Conservation (phyloP, 768 basidiomycete genomes). For the Lactarius trivialis region DNA sequence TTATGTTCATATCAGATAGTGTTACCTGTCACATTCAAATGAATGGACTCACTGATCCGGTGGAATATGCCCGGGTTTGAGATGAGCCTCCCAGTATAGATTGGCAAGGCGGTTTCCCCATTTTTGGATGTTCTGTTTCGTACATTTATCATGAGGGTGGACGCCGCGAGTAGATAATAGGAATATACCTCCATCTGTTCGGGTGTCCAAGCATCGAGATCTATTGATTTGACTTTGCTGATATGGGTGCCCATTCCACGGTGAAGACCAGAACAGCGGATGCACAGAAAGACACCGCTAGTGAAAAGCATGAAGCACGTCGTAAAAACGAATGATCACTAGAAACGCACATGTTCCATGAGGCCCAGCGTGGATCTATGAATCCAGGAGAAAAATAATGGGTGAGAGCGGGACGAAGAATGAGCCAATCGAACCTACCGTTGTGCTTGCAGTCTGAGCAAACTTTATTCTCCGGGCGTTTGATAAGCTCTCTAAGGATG, state of each 20-base stretch:
- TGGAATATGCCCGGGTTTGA: constrained; percentile 85
- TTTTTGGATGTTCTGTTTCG: constrained; percentile 65
- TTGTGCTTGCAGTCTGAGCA: constrained; percentile 98
- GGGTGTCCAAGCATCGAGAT: constrained; percentile 95
- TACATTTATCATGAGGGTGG: neutral
- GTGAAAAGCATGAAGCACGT: constrained; percentile 3
- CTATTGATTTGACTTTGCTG: constrained; percentile 93
- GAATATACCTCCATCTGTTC: constrained; percentile 85
- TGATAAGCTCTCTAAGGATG: constrained; percentile 81
- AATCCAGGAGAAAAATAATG: neutral
- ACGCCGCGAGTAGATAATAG: neutral
- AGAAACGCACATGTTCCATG: constrained; percentile 79
- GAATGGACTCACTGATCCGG: constrained; percentile 78
- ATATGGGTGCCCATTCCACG: constrained; percentile 98
- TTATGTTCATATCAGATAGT: neutral
- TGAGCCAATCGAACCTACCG: constrained; percentile 43
- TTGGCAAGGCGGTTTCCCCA: constrained; percentile 96
- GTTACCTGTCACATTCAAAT: neutral
- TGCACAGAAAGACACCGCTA: constrained; percentile 91
- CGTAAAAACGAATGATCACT: neutral
- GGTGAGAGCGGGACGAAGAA: neutral
- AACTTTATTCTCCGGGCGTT: constrained; percentile 83
- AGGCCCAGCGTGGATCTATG: constrained; percentile 94
- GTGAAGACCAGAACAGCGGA: constrained; percentile 96
- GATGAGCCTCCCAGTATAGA: constrained; percentile 94